These are phyloP conservation scores for Penicillium thymicola DNA, from an alignment of 2,329 filamentous ascomycete species.

Conservation along the genomic window DNA sequence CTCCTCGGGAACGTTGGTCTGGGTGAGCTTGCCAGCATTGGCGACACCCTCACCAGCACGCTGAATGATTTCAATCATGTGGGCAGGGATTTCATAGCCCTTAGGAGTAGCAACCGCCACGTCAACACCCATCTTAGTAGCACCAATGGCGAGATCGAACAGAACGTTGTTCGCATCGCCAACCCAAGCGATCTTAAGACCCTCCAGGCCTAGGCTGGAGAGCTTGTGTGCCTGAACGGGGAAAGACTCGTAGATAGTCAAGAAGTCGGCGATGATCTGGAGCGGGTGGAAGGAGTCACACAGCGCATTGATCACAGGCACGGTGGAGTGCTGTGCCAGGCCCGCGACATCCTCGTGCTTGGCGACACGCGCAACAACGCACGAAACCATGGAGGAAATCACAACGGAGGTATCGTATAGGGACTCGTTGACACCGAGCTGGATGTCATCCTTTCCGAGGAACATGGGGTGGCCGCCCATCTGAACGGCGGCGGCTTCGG, in stretches of 20 bases:
- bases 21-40: constrained; percentile 63
- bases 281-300: constrained; percentile 91
- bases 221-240: constrained; percentile 44
- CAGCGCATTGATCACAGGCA: constrained; percentile 82
- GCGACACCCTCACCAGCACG: constrained; percentile 57
- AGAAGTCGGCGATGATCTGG: constrained; percentile 89
- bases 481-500: constrained; percentile 82
- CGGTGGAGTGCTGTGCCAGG: constrained; percentile 68
- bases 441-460: constrained; percentile 90
- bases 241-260: constrained; percentile 82
- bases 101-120: constrained; percentile 81
- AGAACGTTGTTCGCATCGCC: constrained; percentile 97
- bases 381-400: constrained; percentile 88
- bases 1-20: constrained; percentile 79
- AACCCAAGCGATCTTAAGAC: constrained; percentile 91
- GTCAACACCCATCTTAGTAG: constrained; percentile 80
- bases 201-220: constrained; percentile 65
- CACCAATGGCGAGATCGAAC: constrained; percentile 86
- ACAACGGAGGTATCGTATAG: constrained; percentile 89
- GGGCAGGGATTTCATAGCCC: constrained; percentile 75
- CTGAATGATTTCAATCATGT: constrained; percentile 71
- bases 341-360: constrained; percentile 71
- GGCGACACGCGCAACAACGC: constrained; percentile 75
- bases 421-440: constrained; percentile 90
- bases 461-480: constrained; percentile 97